Evolutionary conservation across 2,329 filamentous ascomycete species (phyloP).

Genomic region (Trichoderma harzianum): DNA sequence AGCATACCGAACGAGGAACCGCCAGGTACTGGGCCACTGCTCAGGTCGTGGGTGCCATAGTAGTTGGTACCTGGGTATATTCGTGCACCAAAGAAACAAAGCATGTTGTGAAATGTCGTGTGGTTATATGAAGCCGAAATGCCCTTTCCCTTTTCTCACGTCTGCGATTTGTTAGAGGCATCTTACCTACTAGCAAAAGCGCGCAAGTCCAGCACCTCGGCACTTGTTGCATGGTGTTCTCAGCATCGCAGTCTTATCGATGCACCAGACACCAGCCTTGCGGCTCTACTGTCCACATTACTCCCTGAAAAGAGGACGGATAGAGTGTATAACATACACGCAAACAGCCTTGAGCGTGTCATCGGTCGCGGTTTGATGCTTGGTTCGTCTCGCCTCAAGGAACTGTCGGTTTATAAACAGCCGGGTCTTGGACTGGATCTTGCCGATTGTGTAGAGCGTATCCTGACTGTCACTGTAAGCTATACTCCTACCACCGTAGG

Average conservation of each 20-base stretch:
- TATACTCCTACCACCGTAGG: neutral
- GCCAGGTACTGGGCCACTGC: neutral
- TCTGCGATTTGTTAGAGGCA: constrained; percentile 71
- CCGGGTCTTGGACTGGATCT: constrained; percentile 62
- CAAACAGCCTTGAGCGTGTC: constrained; percentile 59
- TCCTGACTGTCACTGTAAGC: constrained; percentile 59
- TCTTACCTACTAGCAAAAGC: constrained; percentile 49
- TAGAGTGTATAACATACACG: constrained; percentile 70
- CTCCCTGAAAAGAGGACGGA: constrained; percentile 74
- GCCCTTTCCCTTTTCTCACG: constrained; percentile 64
- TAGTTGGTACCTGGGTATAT: neutral
- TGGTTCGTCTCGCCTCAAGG: constrained; percentile 55
- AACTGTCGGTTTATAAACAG: constrained; percentile 61
- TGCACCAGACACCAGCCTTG: constrained; percentile 51
- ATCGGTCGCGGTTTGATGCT: constrained; percentile 65
- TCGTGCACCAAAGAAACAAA: neutral
- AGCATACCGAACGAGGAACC: neutral
- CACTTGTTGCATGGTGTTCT: constrained; percentile 65
- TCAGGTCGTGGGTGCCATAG: neutral
- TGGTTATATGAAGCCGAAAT: constrained; percentile 36
- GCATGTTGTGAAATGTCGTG: neutral
- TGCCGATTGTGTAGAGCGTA: constrained; percentile 65
- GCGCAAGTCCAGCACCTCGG: constrained; percentile 31
- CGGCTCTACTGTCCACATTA: constrained; percentile 70
- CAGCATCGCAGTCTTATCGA: constrained; percentile 58